A percentile compares a stretch with the other conserved stretches of the same genome.
These are phyloP conservation scores for Trichosporon asahii DNA, from an alignment of 1,284 basidiomycete species.

Conservation along the genomic window DNA sequence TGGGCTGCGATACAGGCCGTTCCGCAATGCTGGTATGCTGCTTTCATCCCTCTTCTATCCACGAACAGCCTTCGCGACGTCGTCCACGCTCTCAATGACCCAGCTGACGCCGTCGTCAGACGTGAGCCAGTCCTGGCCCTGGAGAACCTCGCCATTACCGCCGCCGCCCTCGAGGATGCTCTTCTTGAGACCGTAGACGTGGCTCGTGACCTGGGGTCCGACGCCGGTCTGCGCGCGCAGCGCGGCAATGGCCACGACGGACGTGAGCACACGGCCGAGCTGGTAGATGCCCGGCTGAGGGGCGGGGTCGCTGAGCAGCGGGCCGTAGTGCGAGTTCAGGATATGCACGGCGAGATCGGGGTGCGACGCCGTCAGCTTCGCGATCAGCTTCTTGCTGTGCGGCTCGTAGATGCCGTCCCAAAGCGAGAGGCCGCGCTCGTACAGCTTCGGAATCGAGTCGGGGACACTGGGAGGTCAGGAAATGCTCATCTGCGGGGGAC, in stretches of 20 bases:
- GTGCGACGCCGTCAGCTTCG: slow-evolving; percentile 76
- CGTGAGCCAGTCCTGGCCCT: slow-evolving; percentile 74
- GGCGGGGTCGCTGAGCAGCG: slow-evolving; percentile 69
- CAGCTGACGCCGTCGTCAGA: slow-evolving; percentile 88
- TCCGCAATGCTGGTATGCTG: not conserved
- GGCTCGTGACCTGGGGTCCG: slow-evolving; percentile 83
- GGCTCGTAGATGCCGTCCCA: slow-evolving; percentile 93
- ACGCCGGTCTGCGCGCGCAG: slow-evolving; percentile 84
- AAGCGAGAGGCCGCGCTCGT: slow-evolving; percentile 63
- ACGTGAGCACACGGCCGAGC: slow-evolving; percentile 78
- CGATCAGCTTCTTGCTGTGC: slow-evolving; percentile 80
- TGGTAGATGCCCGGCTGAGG: slow-evolving; percentile 48
- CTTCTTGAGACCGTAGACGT: slow-evolving; percentile 77
- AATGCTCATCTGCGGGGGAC: too few species aligned
- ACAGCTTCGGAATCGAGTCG: slow-evolving; percentile 64
- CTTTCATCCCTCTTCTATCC: slow-evolving; percentile 6
- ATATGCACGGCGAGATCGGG: slow-evolving; percentile 74
- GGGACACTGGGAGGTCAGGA: too few species aligned
- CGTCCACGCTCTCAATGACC: slow-evolving; percentile 83
- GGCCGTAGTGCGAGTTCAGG: slow-evolving; percentile 82
- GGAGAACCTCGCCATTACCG: slow-evolving; percentile 55
- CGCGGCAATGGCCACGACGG: slow-evolving; percentile 84
- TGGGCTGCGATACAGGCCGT: not conserved
- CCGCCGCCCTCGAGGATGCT: slow-evolving; percentile 66
- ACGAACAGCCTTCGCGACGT: slow-evolving; percentile 51